Conservation (phyloP, 257 asterid species). For the Phtheirospermum japonicum region DNA sequence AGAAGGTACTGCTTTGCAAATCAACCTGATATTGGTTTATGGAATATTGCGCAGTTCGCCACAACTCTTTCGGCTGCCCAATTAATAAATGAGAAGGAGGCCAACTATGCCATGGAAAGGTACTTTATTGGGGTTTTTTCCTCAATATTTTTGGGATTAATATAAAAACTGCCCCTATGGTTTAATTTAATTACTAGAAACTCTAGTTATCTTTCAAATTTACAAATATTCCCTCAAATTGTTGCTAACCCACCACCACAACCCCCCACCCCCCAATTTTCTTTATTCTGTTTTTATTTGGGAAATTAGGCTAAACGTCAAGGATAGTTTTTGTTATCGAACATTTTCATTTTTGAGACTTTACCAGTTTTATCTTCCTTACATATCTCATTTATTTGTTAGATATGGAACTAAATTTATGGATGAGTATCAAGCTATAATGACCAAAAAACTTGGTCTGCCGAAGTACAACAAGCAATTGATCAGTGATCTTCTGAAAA, state of each 20-base stretch:
- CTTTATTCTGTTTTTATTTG: too few relatives aligned
- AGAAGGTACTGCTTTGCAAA: slow-evolving; percentile 95
- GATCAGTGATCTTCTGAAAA: slow-evolving; percentile 84
- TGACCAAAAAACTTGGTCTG: slow-evolving; percentile 92
- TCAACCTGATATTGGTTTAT: slow-evolving; percentile 95
- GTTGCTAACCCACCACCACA: too few relatives aligned
- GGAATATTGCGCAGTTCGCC: slow-evolving; percentile 90
- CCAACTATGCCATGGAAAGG: slow-evolving; percentile 92
- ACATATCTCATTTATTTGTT: slow-evolving; percentile 21
- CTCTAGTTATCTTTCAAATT: not conserved
- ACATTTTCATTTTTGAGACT: slow-evolving; percentile 3
- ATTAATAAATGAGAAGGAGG: slow-evolving; percentile 75
- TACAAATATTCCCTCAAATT: not conserved
- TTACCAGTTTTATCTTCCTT: slow-evolving; percentile 21
- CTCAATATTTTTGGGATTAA: not conserved
- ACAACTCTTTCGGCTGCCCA: slow-evolving; percentile 69
- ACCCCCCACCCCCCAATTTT: not conserved
- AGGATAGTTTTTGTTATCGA: not conserved
- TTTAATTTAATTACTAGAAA: not conserved
- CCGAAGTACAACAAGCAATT: slow-evolving; percentile 83
- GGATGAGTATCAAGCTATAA: slow-evolving; percentile 92
- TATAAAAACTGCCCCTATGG: not conserved
- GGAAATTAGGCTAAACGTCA: too few relatives aligned
- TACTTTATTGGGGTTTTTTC: slow-evolving; percentile 24
- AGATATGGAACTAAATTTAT: slow-evolving; percentile 92